Percentiles rank a stretch among this genome's conserved stretches.
Conservation (phyloP, 345 rosid genomes). For the Aurinia saxatilis region DNA sequence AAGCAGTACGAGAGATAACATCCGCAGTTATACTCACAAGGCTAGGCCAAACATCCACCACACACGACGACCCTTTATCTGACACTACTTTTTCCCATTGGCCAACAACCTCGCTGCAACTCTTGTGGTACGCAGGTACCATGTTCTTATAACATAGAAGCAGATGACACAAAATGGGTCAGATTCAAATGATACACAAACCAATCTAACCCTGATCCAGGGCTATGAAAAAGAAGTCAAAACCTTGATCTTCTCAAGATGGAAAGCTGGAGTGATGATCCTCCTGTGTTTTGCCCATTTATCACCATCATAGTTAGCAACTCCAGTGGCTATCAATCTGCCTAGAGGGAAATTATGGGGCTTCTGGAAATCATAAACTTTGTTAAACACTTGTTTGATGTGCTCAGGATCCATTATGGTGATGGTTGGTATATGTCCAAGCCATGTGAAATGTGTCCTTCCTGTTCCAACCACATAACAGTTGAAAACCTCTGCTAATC, state of each 20-base stretch:
- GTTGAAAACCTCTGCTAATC: no score
- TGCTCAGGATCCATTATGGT: conserved; percentile 33
- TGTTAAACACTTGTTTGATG: conserved; percentile 31
- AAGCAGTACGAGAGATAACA: conserved; percentile 44
- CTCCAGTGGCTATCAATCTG: conserved; percentile 22
- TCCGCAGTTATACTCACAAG: conserved; percentile 33
- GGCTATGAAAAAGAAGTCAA: no score
- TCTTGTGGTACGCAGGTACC: conserved; percentile 31
- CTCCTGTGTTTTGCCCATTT: conserved; percentile 33
- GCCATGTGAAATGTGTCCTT: conserved; percentile 32
- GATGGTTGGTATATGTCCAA: conserved; percentile 37
- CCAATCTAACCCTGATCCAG: background rate
- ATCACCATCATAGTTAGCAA: conserved; percentile 19
- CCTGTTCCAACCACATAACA: conserved; percentile 26
- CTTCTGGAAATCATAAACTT: conserved; percentile 30
- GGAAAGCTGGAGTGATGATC: conserved; percentile 37
- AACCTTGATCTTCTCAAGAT: conserved; percentile 31
- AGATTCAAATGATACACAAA: background rate
- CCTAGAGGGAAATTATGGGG: background rate
- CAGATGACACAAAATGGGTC: background rate
- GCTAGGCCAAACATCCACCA: conserved; percentile 34
- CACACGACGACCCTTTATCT: conserved; percentile 10
- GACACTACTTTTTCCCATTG: conserved; percentile 26
- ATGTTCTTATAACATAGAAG: conserved; percentile 13
- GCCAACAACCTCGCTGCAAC: conserved; percentile 22